phyloP scores from a whole-genome alignment of 768 basidiomycete species.

The Agaricus sinodeliciosus region DNA sequence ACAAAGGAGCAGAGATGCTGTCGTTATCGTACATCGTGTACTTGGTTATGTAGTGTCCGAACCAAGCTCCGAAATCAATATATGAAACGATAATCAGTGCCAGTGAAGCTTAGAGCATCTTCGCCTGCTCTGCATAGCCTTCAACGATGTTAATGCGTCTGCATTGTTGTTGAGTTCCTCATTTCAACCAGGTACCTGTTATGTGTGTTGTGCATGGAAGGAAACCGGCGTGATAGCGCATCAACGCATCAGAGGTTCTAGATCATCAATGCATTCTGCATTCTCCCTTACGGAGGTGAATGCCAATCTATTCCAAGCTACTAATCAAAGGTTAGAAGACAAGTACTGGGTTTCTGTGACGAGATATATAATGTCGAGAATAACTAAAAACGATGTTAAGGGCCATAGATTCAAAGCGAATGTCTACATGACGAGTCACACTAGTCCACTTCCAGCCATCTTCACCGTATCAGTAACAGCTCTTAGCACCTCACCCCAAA shows the following conservation, averaged over 20 bases:
- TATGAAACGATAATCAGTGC: not conserved
- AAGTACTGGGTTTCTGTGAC: too few species aligned
- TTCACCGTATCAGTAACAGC: slow-evolving; percentile 59
- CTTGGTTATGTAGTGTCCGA: not conserved
- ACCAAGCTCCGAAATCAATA: not conserved
- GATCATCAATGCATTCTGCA: too few species aligned
- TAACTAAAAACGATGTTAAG: too few species aligned
- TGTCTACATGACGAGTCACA: slow-evolving; percentile 25
- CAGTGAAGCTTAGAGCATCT: not conserved
- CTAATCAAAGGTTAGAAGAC: too few species aligned
- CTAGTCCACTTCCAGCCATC: slow-evolving; percentile 75
- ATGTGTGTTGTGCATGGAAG: not conserved
- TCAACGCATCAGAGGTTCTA: too few species aligned
- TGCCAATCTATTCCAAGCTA: too few species aligned
- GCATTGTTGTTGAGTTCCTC: not conserved
- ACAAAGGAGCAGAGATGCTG: not conserved
- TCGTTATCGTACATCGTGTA: not conserved
- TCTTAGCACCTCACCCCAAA: slow-evolving; percentile 46
- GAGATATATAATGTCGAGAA: too few species aligned
- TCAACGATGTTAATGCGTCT: not conserved
- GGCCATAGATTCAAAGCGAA: not conserved
- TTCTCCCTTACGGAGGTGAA: too few species aligned
- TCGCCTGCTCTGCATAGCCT: not conserved
- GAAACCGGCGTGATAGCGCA: not conserved
- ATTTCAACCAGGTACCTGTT: not conserved